Evolutionary conservation across 2,329 filamentous ascomycete genomes (phyloP), one percentile per base, ranked within the genome.

Genomic region (Colletotrichum filicis): DNA sequence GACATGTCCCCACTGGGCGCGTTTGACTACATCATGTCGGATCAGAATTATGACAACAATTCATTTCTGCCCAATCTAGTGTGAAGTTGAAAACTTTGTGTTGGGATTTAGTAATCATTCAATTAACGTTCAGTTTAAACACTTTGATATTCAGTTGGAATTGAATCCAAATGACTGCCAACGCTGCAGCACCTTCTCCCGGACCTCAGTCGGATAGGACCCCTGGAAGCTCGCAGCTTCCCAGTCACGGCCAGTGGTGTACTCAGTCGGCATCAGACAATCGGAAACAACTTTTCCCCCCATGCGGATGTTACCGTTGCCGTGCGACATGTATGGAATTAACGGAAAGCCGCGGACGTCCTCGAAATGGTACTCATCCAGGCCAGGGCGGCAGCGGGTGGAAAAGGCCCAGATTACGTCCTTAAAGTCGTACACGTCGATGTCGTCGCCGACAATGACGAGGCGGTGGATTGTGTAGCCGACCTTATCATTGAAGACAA

Each of bases 331-430:
- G 70, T 87, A 88, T 2, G 86, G 86, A 22, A 86, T 83, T 1
- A 88, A 74, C 0, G 83, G 82, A 74, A 87, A 86, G 0, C 82
- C 84, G 1, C 74, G 75, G 4, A 84, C 81, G 46, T 88, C 83
- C n/a, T 86, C 82, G 63, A 82, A 88, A 70, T 84, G 80, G 2
- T 78, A 80, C 75, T 88, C 86, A 56, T 87, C 85, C 3, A 77
- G 74, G 0, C 78, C 79, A 0, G 85, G 86, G 0, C 86, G 80
- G 71, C 86, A 89, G 0, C 86, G 80, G 0, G 86, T 88, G 16
- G 78, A 80, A 69, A 85, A 87, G 0, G 86, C 86, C 83, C 83
- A 89, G 65, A 87, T 83, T 7, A 88, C 83, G 37, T 88, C 85
- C 58, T 84, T 83, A 63, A 79, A 79, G 60, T 85, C 74, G 73